These are phyloP conservation scores for Posidonia oceanica DNA, from an alignment of 116 monocot genomes.

Conservation along the genomic window DNA sequence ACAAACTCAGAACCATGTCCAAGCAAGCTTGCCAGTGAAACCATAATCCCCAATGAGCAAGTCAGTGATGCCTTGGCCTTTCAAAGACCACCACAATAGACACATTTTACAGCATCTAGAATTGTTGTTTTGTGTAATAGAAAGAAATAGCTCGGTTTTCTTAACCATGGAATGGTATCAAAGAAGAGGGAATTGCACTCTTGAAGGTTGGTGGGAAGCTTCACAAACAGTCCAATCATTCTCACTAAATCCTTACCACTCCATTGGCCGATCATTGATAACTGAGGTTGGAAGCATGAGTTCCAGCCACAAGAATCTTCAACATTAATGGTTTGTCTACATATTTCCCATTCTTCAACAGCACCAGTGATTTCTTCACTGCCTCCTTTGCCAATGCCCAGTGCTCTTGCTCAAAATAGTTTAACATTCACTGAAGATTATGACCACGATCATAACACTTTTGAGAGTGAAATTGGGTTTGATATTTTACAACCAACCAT, in stretches of 20 bases:
- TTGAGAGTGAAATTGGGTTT: no score
- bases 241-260: constrained; percentile 46
- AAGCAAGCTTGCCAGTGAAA: constrained; percentile 21
- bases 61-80: constrained; percentile 14
- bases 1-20: constrained; percentile 20
- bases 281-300: constrained; percentile 48
- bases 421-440: no score
- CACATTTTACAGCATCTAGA: constrained; percentile 21
- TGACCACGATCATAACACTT: no score
- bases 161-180: no score
- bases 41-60: constrained; percentile 25
- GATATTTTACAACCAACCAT: no score
- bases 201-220: no score
- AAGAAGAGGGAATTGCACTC: no score
- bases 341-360: constrained; percentile 44
- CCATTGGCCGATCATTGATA: constrained; percentile 62
- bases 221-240: constrained; percentile 11
- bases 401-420: constrained; percentile 43
- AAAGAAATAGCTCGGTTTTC: neutral
- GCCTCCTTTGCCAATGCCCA: constrained; percentile 64
- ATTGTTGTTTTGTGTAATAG: constrained; percentile 27
- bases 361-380: constrained; percentile 55
- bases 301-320: constrained; percentile 46
- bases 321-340: constrained; percentile 23
- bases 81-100: constrained; percentile 9